A percentile compares a stretch with the other conserved stretches of the same genome.
Evolutionary conservation across 2,329 filamentous ascomycete species (phyloP).

Genomic region (Cytospora schulzeri): DNA sequence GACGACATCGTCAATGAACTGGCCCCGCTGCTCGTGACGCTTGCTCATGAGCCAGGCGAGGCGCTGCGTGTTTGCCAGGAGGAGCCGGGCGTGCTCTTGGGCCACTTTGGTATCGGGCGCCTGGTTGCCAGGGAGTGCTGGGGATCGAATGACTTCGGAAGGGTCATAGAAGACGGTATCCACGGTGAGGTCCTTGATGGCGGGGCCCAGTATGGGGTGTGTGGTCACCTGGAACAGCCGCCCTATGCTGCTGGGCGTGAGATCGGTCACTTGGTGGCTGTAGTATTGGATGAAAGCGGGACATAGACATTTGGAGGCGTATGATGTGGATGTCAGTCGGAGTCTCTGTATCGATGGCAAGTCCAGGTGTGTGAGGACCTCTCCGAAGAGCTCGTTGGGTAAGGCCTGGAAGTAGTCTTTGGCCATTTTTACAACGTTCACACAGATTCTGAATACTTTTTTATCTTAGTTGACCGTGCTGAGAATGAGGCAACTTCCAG

Average conservation of each 20-base stretch:
- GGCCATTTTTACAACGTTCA: background rate
- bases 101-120: background rate
- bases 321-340: slow-evolving; percentile 2
- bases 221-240: background rate
- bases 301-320: slow-evolving; percentile 5
- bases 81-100: background rate
- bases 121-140: too few species aligned
- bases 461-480: too few species aligned
- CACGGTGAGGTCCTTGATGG: slow-evolving; percentile 9
- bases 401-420: background rate
- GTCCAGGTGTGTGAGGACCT: background rate
- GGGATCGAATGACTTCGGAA: background rate
- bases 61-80: background rate
- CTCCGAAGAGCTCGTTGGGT: slow-evolving; percentile 12
- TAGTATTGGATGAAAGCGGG: slow-evolving; percentile 13
- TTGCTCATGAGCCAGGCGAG: background rate
- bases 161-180: slow-evolving; percentile 12
- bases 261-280: slow-evolving; percentile 4
- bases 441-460: background rate
- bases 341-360: background rate
- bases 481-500: too few species aligned
- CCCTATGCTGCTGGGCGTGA: background rate
- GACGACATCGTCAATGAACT: slow-evolving; percentile 13
- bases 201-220: background rate
- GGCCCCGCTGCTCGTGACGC: slow-evolving; percentile 4